Evolutionary conservation across 2,329 filamentous ascomycete genomes (phyloP), one percentile per base, ranked within the genome.

Genomic region (Aureobasidium sp.): DNA sequence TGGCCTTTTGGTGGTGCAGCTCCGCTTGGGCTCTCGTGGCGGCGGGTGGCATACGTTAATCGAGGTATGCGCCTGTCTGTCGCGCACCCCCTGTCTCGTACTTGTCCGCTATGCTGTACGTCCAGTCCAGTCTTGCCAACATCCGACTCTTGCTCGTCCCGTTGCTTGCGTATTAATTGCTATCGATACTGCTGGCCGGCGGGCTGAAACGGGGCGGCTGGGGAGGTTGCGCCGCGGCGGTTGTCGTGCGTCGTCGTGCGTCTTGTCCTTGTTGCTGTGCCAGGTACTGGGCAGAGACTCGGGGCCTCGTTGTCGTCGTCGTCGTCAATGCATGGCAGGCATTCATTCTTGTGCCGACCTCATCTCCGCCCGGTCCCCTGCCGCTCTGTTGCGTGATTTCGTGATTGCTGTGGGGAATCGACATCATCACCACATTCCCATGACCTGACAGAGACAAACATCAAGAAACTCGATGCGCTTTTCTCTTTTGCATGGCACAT

Each of bases 1-100:
- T 75, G 63, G 66, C 70, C 52, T 69, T 70, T 60, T 73, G 71
- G 65, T 72, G 68, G 62, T 73, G 71, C 62, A 70, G 67, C 67
- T 72, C 73, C 65, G 71, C 71, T 62, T 69, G 68, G 34, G 67
- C 69, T 67, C 71, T 67, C 63, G 64, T n/a, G 44, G 58, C 67
- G 65, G 59, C 67, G 65, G 70, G 69, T 67, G 71, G 71, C 71
- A 73, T 73, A 65, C 36, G 39, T 45, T n/a, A 12, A 6, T 9
- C 20, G 15, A n/a, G 31, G 17, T 48, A 36, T 41, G 44, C 44
- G 45, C 45, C n/a, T 11, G 15, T 34, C n/a, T 25, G 57, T 60
- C 57, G 45, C 44, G 44, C 34, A n/a, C 20, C 41, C 15, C 29
- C 12, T 12, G 52, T 25, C 36, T 8, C 29, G 17, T 34, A 41